These are phyloP conservation scores for Mallotus japonicus DNA, from an alignment of 441 rosid species.

Conservation along the genomic window DNA sequence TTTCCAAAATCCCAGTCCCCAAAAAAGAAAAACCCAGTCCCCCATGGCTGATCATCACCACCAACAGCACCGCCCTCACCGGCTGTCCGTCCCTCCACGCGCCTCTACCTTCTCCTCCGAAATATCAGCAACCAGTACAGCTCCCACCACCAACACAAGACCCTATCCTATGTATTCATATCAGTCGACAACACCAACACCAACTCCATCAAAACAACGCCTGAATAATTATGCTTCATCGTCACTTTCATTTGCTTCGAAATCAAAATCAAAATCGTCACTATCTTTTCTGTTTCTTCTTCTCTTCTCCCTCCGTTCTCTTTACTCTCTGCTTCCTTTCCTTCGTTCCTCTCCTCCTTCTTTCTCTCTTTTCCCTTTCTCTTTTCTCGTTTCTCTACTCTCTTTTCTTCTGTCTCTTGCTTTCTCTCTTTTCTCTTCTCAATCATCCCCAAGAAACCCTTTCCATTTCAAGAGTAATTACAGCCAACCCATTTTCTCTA, in stretches of 20 bases:
- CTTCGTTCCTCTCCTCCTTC: constrained; percentile 82
- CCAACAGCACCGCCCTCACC: constrained; percentile 59
- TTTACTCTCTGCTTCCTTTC: constrained; percentile 79
- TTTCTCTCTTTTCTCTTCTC: constrained; percentile 35
- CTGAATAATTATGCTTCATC: constrained; percentile 17
- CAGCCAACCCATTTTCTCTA: constrained; percentile 36
- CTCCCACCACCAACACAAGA: constrained; percentile 26
- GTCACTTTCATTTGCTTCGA: constrained; percentile 38
- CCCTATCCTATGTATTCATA: constrained; percentile 45
- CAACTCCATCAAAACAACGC: constrained; percentile 70
- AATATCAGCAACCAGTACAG: neutral
- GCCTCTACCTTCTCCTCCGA: constrained; percentile 17
- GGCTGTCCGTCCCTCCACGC: constrained; percentile 49
- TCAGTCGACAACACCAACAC: constrained; percentile 55
- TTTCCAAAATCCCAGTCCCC: constrained; percentile 6
- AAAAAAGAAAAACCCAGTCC: too few species aligned
- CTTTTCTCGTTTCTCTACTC: constrained; percentile 72
- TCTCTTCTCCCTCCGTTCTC: constrained; percentile 77
- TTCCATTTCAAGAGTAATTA: constrained; percentile 26
- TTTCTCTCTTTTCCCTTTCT: constrained; percentile 60
- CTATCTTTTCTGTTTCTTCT: constrained; percentile 65
- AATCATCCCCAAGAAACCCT: constrained; percentile 28
- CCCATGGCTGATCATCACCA: constrained; percentile 63
- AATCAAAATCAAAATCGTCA: constrained; percentile 46
- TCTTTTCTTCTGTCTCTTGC: constrained; percentile 58